These are phyloP conservation scores for Fraxinus pennsylvanica DNA, from an alignment of 257 asterid species.

Conservation along the genomic window DNA sequence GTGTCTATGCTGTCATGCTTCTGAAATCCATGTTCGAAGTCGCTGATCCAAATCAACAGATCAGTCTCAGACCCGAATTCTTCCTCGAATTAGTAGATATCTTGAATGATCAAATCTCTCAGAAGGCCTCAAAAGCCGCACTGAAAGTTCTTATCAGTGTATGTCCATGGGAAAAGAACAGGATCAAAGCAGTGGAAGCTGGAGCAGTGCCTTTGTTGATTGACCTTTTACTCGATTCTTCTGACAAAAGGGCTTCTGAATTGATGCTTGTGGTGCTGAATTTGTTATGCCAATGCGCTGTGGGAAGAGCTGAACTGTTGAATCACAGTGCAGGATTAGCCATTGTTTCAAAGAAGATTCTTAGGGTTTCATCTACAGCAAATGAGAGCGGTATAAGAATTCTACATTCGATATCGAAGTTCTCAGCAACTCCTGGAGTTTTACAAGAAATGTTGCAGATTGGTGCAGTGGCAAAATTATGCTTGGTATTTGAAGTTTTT, in stretches of 20 bases:
- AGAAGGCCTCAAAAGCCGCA: constrained; percentile 33
- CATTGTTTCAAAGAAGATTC: constrained; percentile 45
- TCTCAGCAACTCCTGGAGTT: constrained; percentile 35
- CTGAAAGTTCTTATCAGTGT: constrained; percentile 26
- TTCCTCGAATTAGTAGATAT: constrained; percentile 37
- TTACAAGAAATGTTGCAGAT: constrained; percentile 48
- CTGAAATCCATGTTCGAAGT: constrained; percentile 33
- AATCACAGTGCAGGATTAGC: constrained; percentile 49
- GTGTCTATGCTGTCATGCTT: constrained; percentile 41
- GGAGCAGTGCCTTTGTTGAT: constrained; percentile 31
- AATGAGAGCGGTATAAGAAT: constrained; percentile 47
- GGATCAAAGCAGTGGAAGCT: constrained; percentile 41
- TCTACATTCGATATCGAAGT: constrained; percentile 37
- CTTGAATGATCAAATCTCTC: constrained; percentile 39
- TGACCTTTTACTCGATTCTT: constrained; percentile 38
- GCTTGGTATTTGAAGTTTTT: constrained; percentile 39
- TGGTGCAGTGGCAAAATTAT: constrained; percentile 47
- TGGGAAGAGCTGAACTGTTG: constrained; percentile 47
- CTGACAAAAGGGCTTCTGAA: constrained; percentile 34
- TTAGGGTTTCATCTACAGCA: constrained; percentile 46
- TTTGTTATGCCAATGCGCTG: constrained; percentile 43
- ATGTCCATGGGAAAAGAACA: constrained; percentile 39
- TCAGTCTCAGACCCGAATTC: constrained; percentile 19
- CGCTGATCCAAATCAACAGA: constrained; percentile 21
- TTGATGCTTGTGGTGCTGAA: constrained; percentile 31